These are phyloP conservation scores for Pyricularia sp. DNA, from an alignment of 2,329 filamentous ascomycete species.

Conservation along the genomic window DNA sequence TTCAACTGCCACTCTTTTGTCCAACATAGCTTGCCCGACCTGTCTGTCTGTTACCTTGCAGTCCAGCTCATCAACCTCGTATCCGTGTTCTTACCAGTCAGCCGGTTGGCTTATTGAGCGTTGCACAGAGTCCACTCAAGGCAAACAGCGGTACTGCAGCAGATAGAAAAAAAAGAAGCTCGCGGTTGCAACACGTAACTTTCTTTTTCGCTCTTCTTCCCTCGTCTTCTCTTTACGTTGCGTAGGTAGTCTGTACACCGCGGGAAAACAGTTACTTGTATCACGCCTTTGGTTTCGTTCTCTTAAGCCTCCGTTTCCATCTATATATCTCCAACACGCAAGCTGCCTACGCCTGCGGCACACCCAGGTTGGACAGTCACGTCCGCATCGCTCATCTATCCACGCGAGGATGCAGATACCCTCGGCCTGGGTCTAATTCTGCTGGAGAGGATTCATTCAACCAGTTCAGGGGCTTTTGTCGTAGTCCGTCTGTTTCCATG, in stretches of 20 bases:
- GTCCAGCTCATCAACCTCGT: neutral
- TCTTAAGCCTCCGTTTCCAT: neutral
- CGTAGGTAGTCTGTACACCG: neutral
- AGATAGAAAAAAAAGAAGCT: neutral
- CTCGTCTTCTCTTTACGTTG: neutral
- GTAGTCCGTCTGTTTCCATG: neutral
- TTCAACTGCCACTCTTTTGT: neutral
- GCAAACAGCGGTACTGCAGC: neutral
- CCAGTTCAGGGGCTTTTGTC: neutral
- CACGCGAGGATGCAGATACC: neutral
- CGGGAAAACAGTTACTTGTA: neutral
- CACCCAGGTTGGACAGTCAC: neutral
- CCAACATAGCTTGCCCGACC: neutral
- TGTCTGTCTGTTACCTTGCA: neutral
- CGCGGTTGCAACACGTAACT: neutral
- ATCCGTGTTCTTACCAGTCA: neutral
- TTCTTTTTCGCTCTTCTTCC: neutral
- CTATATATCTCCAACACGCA: neutral
- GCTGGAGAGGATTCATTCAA: neutral
- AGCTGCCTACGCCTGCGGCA: neutral
- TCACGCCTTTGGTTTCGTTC: neutral
- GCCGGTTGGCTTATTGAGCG: neutral
- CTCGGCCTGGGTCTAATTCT: neutral
- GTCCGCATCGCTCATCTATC: neutral
- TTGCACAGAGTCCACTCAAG: neutral